Evolutionary conservation across 768 basidiomycete species (phyloP).

Genomic region (Mycena alexandri): DNA sequence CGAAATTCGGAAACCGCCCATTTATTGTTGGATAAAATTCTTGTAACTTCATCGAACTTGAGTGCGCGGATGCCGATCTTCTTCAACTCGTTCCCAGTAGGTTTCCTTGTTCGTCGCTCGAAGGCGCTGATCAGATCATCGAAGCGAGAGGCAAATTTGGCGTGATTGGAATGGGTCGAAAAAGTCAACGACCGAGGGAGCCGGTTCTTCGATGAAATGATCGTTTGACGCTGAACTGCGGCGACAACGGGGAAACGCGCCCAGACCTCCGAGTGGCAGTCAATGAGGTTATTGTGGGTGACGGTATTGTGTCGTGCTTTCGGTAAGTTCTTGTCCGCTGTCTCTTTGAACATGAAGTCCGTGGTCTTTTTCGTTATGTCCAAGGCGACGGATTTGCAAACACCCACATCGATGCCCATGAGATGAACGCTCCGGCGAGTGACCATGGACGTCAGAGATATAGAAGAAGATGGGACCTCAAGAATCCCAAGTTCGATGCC

Average conservation of each 20-base stretch:
- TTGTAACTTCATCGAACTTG: slow-evolving; percentile 42
- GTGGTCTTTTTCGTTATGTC: slow-evolving; percentile 67
- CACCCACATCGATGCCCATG: slow-evolving; percentile 43
- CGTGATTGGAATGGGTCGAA: slow-evolving; percentile 52
- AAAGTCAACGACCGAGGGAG: slow-evolving; percentile 55
- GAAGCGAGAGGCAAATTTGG: slow-evolving; percentile 57
- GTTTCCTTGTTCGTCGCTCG: slow-evolving; percentile 64
- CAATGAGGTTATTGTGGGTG: slow-evolving; percentile 62
- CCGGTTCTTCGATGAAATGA: slow-evolving; percentile 50
- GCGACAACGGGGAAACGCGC: slow-evolving; percentile 69
- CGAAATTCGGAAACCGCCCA: slow-evolving; percentile 54
- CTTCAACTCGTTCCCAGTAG: slow-evolving; percentile 58
- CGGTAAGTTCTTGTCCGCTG: slow-evolving; percentile 42
- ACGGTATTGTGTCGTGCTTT: slow-evolving; percentile 36
- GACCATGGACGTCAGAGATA: slow-evolving; percentile 57
- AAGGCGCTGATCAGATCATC: slow-evolving; percentile 57
- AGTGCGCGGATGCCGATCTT: slow-evolving; percentile 50
- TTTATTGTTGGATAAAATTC: slow-evolving; percentile 30
- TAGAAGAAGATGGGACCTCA: slow-evolving; percentile 36
- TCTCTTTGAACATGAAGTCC: slow-evolving; percentile 66
- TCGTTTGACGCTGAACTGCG: slow-evolving; percentile 61
- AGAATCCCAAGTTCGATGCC: slow-evolving; percentile 55
- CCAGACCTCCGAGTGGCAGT: slow-evolving; percentile 70
- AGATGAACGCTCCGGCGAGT: slow-evolving; percentile 57
- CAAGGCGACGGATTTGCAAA: slow-evolving; percentile 57